A percentile compares a stretch with the other conserved stretches of the same genome.
These are phyloP conservation scores for Verbena officinalis DNA, from an alignment of 257 asterid genomes.

Conservation along the genomic window DNA sequence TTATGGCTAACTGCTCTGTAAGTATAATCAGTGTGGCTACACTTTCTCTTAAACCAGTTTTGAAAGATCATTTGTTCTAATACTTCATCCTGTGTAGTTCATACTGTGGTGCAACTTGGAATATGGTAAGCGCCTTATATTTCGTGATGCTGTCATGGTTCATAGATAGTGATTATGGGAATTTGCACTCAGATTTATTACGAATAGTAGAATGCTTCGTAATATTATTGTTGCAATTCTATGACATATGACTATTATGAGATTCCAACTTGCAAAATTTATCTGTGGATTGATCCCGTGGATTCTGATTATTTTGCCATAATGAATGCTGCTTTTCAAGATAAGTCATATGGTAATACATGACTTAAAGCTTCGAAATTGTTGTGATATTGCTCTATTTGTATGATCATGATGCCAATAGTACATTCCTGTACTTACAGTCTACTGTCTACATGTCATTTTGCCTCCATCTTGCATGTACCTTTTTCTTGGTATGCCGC, in stretches of 20 bases:
- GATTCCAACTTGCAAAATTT: too few species aligned
- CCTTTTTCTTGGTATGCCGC: too few species aligned
- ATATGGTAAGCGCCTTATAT: neutral
- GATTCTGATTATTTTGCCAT: constrained; percentile 32
- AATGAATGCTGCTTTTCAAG: constrained; percentile 2
- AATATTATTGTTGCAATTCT: too few species aligned
- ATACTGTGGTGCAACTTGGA: constrained; percentile 7
- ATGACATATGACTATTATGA: too few species aligned
- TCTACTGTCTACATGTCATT: too few species aligned
- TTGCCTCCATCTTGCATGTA: too few species aligned
- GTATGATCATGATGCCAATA: neutral
- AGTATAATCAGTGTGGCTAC: neutral
- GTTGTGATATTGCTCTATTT: neutral
- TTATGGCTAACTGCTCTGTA: neutral
- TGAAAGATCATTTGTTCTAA: neutral
- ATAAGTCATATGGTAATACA: constrained; percentile 20
- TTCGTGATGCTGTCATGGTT: neutral
- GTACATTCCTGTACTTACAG: too few species aligned
- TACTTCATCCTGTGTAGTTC: constrained; percentile 3
- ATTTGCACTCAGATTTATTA: neutral
- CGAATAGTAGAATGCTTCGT: neutral
- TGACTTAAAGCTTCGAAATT: constrained; percentile 2
- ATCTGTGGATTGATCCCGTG: too few species aligned
- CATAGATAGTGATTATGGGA: neutral
- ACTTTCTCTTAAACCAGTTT: neutral